phyloP scores from a whole-genome alignment of 2,329 filamentous ascomycete species.

The Hypoxylon sp. region DNA sequence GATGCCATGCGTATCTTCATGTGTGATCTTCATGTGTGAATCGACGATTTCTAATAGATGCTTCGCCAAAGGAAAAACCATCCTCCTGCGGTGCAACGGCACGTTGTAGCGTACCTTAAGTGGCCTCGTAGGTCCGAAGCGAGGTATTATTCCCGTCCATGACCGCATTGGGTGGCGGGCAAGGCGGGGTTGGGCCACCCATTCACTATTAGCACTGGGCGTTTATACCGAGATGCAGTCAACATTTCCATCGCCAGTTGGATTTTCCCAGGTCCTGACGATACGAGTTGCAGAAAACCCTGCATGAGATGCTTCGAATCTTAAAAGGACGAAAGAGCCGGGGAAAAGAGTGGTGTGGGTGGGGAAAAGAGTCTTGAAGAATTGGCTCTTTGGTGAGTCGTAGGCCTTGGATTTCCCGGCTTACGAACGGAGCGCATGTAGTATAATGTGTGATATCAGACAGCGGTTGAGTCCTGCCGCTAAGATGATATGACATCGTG shows the following conservation, averaged over 20 bases:
- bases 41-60: conserved; percentile 23
- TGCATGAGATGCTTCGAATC: conserved; percentile 25
- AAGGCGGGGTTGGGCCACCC: conserved; percentile 17
- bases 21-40: conserved; percentile 28
- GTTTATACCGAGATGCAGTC: conserved; percentile 13
- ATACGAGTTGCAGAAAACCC: conserved; percentile 36
- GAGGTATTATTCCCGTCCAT: conserved; percentile 30
- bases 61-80: conserved; percentile 28
- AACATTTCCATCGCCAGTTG: conserved; percentile 13
- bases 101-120: conserved; percentile 32
- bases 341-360: conserved; percentile 36
- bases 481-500: conserved; percentile 26
- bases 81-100: conserved; percentile 35
- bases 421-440: conserved; percentile 33
- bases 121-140: conserved; percentile 29
- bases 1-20: conserved; percentile 35
- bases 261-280: conserved; percentile 17
- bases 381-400: conserved; percentile 26
- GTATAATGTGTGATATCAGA: conserved; percentile 8
- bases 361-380: conserved; percentile 23
- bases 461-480: conserved; percentile 18
- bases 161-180: conserved; percentile 30
- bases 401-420: conserved; percentile 23
- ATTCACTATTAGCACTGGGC: conserved; percentile 26
- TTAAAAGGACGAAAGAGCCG: conserved; percentile 26